phyloP scores from a whole-genome alignment of 805 yeast genomes.

The Wickerhamiella spandovensis region DNA sequence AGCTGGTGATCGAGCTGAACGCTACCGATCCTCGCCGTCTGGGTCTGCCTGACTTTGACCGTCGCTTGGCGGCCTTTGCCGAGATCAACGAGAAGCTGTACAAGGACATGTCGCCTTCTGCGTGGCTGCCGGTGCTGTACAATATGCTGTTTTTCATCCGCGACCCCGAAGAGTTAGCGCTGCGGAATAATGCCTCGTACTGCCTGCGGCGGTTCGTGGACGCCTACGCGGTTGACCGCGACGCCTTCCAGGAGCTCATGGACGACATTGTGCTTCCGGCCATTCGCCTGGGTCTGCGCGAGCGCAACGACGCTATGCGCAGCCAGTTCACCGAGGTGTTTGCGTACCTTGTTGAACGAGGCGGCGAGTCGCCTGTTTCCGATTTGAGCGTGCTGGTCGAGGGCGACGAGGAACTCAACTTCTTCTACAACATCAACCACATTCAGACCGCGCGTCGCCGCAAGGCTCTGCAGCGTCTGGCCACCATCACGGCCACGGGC shows the following conservation, averaged over 20 bases:
- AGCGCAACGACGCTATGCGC: constrained; percentile 45
- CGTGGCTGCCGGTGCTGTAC: constrained; percentile 73
- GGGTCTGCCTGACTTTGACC: constrained; percentile 68
- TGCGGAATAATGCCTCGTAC: constrained; percentile 64
- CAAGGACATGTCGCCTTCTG: constrained; percentile 31
- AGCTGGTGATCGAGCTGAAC: constrained; percentile 52
- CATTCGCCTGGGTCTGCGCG: constrained; percentile 53
- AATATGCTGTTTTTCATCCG: constrained; percentile 56
- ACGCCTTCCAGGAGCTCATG: constrained; percentile 23
- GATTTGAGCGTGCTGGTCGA: constrained; percentile 35
- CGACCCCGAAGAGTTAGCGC: constrained; percentile 65
- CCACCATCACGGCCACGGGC: constrained; percentile 30
- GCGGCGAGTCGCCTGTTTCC: neutral
- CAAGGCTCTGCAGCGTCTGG: constrained; percentile 60
- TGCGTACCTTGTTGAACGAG: constrained; percentile 40
- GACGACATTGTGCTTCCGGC: constrained; percentile 48
- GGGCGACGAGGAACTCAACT: constrained; percentile 74
- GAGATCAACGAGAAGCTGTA: constrained; percentile 45
- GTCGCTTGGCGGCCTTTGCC: constrained; percentile 55
- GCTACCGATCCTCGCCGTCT: constrained; percentile 49
- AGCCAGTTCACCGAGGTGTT: constrained; percentile 58
- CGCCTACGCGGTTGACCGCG: neutral
- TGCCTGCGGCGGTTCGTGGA: constrained; percentile 39
- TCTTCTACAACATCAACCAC: constrained; percentile 64
- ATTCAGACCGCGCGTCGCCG: constrained; percentile 79